Evolutionary conservation across 1,139 yeast genomes (phyloP).

Genomic region (Kluyveromyces marxianus): DNA sequence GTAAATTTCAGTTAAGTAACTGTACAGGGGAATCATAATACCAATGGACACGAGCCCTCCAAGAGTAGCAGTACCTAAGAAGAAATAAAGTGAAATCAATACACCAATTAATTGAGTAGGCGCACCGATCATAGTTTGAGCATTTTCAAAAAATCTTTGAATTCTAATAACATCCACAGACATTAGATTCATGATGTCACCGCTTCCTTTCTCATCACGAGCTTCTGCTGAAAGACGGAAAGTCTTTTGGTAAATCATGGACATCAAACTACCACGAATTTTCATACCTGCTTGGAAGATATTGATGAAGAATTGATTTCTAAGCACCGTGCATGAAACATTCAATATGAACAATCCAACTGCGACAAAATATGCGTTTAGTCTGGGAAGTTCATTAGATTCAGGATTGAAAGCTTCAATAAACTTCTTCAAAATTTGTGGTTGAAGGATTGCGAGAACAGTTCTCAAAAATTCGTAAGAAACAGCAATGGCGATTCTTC

Average conservation of each 20-base stretch:
- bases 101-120: slow-evolving; percentile 53
- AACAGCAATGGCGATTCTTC: slow-evolving; percentile 37
- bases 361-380: slow-evolving; percentile 48
- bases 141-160: slow-evolving; percentile 44
- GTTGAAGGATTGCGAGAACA: slow-evolving; percentile 44
- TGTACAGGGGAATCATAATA: slow-evolving; percentile 53
- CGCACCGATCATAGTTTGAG: slow-evolving; percentile 50
- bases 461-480: slow-evolving; percentile 41
- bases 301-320: slow-evolving; percentile 45
- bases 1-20: slow-evolving; percentile 41
- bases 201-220: slow-evolving; percentile 40
- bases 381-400: slow-evolving; percentile 31
- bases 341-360: slow-evolving; percentile 43
- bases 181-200: slow-evolving; percentile 51
- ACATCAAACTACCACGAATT: slow-evolving; percentile 43
- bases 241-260: slow-evolving; percentile 46
- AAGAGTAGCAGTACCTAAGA: slow-evolving; percentile 56
- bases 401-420: slow-evolving; percentile 40
- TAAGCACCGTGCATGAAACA: slow-evolving; percentile 39
- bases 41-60: slow-evolving; percentile 51
- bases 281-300: slow-evolving; percentile 48
- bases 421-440: slow-evolving; percentile 46
- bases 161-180: slow-evolving; percentile 54
- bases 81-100: slow-evolving; percentile 45
- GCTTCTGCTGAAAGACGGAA: slow-evolving; percentile 42